Evolutionary conservation across 148 eudicot species (phyloP), one percentile per base, ranked within the genome.

Genomic region (Rhododendron ovatum): DNA sequence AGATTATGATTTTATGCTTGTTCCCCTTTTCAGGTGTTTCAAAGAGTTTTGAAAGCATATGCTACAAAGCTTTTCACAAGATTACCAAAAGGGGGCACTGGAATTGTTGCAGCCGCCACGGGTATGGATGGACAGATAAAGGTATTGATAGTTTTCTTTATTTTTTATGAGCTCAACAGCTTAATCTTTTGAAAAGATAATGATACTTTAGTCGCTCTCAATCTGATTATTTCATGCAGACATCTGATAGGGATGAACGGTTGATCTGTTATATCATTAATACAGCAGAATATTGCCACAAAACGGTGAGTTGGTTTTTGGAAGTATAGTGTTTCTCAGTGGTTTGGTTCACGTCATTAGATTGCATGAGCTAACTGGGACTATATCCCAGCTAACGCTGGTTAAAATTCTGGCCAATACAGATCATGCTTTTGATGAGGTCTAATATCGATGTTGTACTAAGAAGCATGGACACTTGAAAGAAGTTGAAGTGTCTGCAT

Each of bases 61-160:
- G 99, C 99, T 24, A 94, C 98, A 80, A 96, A 95, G 92, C 93
- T 96, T 83, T 96, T 93, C 86, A 90, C 87, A 43, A 93, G 90
- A 87, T 92, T 96, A 87, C 99, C 99, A 13, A 96, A 93, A 88
- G 98, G 98, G 61, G 99, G 99, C 55, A 90, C 95, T 87, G 98
- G 99, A 81, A 91, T 96, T 88, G 98, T 96, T 84, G 99, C 99
- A 85, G 99, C 99, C 53, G 99, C 99, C 84, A 96, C 99, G 75
- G 99, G 99, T 87, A 95, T 93, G 94, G 99, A 96, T 92, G 99
- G 99, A 81, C 98, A 96, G 86, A 96, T 96, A 67, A 96, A 96
- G 98, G 99, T 96, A 86, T 83, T 48, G 4, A 11, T 77, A 57
- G 6, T 51, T 43, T 83, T 76, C 13, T 22, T 26, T 74, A 6